Evolutionary conservation across 805 yeast genomes (phyloP).

Genomic region (Metschnikowia drakensbergensis): DNA sequence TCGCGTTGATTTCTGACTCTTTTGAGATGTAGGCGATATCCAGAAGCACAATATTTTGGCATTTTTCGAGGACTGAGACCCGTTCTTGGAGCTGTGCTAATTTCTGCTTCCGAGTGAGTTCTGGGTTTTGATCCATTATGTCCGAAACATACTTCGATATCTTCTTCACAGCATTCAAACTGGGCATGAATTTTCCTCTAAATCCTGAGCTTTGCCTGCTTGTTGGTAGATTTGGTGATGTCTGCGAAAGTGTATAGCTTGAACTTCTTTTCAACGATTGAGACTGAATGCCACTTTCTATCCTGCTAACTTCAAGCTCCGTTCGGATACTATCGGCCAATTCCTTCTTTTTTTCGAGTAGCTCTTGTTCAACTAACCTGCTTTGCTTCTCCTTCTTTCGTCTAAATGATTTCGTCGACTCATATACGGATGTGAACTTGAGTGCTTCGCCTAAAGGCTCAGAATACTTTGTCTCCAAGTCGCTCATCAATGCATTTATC

Average conservation of each 20-base stretch:
- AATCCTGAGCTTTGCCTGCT: slow-evolving; percentile 1
- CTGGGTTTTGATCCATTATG: slow-evolving; percentile 65
- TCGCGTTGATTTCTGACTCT: slow-evolving; percentile 44
- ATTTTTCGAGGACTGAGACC: slow-evolving; percentile 49
- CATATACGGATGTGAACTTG: slow-evolving; percentile 55
- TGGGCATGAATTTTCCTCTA: slow-evolving; percentile 50
- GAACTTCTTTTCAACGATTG: slow-evolving; percentile 22
- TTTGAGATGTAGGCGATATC: slow-evolving; percentile 41
- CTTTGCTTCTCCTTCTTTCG: slow-evolving; percentile 35
- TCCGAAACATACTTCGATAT: slow-evolving; percentile 52
- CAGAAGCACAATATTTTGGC: slow-evolving; percentile 41
- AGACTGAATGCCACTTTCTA: slow-evolving; percentile 23
- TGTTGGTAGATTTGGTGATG: not conserved
- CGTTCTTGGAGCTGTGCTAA: slow-evolving; percentile 49
- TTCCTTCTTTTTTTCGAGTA: slow-evolving; percentile 30
- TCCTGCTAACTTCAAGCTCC: slow-evolving; percentile 28
- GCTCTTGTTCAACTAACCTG: slow-evolving; percentile 28
- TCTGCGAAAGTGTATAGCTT: slow-evolving; percentile 14
- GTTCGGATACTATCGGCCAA: slow-evolving; percentile 27
- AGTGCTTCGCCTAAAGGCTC: slow-evolving; percentile 73
- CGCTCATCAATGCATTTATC: slow-evolving; percentile 49
- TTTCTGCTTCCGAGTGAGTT: slow-evolving; percentile 53
- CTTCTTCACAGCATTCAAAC: slow-evolving; percentile 42
- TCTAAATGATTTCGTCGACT: slow-evolving; percentile 58
- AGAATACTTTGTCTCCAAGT: slow-evolving; percentile 54